Percentiles rank a stretch among this genome's conserved stretches.
Evolutionary conservation across 1,139 yeast species (phyloP).

Genomic region (Candida sanyaensis): DNA sequence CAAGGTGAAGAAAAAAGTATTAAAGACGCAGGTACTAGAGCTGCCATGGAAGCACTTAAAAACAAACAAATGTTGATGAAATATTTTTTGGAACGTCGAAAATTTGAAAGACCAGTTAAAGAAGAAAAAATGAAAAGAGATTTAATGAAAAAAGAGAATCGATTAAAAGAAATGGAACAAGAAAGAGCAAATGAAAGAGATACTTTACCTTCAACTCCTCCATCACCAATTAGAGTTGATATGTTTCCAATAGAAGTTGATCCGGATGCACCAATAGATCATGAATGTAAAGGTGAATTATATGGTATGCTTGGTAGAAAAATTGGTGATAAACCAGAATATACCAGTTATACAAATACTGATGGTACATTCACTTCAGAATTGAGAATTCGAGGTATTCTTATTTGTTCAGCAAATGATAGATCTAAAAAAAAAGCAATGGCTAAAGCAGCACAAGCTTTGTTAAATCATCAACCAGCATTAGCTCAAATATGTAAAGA

Average conservation of each 20-base stretch:
- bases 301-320: slow-evolving; percentile 45
- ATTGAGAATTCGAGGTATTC: slow-evolving; percentile 35
- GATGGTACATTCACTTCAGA: slow-evolving; percentile 22
- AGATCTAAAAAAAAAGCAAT: slow-evolving; percentile 47
- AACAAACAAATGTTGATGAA: slow-evolving; percentile 63
- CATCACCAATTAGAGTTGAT: slow-evolving; percentile 14
- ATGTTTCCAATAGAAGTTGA: slow-evolving; percentile 31
- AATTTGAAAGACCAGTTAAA: slow-evolving; percentile 45
- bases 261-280: slow-evolving; percentile 26
- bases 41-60: slow-evolving; percentile 70
- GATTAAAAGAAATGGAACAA: slow-evolving; percentile 9
- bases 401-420: slow-evolving; percentile 42
- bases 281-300: slow-evolving; percentile 42
- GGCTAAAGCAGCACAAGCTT: slow-evolving; percentile 49
- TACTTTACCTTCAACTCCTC: slow-evolving; percentile 8
- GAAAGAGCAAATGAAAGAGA: slow-evolving; percentile 23
- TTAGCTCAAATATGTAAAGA: slow-evolving; percentile 22
- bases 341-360: slow-evolving; percentile 18
- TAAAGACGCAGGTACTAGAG: slow-evolving; percentile 69
- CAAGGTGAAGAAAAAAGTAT: slow-evolving; percentile 59
- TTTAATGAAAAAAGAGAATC: slow-evolving; percentile 6
- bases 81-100: slow-evolving; percentile 61
- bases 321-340: slow-evolving; percentile 44
- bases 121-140: slow-evolving; percentile 9
- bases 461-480: slow-evolving; percentile 34